Percentiles rank a stretch among this genome's conserved stretches.
Evolutionary conservation across 768 basidiomycete genomes (phyloP).

Genomic region (Tylopilus plumbeoviolaceoides): DNA sequence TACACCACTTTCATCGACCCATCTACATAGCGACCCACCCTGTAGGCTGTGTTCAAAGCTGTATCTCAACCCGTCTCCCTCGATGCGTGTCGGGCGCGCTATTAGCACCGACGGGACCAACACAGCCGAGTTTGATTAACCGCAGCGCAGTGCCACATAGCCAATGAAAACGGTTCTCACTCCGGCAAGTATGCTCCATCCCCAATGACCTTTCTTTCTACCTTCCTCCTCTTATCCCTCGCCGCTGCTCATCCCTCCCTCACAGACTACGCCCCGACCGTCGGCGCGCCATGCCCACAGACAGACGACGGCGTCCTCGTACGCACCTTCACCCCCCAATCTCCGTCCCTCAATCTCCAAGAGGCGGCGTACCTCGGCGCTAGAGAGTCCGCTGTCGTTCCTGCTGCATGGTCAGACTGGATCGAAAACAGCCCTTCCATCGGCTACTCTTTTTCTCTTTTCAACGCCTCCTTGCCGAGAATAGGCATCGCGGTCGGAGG

Average conservation of each 20-base stretch:
- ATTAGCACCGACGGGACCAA: no score
- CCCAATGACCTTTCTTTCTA: slow-evolving; percentile 1
- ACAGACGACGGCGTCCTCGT: slow-evolving; percentile 39
- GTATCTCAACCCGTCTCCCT: neutral
- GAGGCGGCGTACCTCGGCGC: slow-evolving; percentile 47
- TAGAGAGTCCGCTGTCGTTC: slow-evolving; percentile 39
- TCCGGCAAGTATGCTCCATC: slow-evolving; percentile 6
- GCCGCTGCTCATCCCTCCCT: slow-evolving; percentile 22
- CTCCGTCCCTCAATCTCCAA: slow-evolving; percentile 46
- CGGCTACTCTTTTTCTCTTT: slow-evolving; percentile 47
- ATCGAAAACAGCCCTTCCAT: slow-evolving; percentile 49
- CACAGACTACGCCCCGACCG: slow-evolving; percentile 49
- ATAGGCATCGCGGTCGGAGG: slow-evolving; percentile 68
- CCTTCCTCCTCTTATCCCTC: neutral
- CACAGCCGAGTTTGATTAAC: slow-evolving; percentile 11
- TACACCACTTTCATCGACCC: neutral
- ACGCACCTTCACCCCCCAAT: slow-evolving; percentile 47
- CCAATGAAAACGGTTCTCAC: neutral
- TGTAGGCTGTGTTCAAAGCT: neutral
- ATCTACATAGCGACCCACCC: neutral
- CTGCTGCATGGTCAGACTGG: slow-evolving; percentile 56
- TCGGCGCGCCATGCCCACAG: slow-evolving; percentile 50
- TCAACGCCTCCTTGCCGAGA: slow-evolving; percentile 42
- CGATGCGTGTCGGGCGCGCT: no score
- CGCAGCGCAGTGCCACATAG: slow-evolving; percentile 8